Evolutionary conservation across 306 rosid genomes (phyloP), one percentile per base, ranked within the genome.

Genomic region (Dryas drummondii): DNA sequence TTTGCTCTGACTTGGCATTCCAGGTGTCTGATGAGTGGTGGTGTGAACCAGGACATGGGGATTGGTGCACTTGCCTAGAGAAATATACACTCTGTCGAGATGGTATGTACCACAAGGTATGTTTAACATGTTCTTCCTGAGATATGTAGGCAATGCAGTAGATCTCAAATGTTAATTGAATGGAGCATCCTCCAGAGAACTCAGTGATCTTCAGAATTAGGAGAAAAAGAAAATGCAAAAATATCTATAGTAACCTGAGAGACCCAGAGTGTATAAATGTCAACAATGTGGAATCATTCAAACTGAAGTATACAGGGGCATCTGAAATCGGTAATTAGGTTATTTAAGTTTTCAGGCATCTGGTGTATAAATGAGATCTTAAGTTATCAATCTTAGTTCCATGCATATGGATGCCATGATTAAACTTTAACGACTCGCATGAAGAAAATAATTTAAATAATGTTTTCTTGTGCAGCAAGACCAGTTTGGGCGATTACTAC

Each of bases 31-130:
- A 91, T 79, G 87, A 94, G 77, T 94, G 98, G 97, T 94, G 97
- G 97, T 94, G 89, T 75, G 93, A 91, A 89, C 98, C 96, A 44
- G 98, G 98, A 78, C 98, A 94, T 75, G 98, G 98, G 80, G 94
- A 91, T 87, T 91, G 97, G 98, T 76, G 84, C 81, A 91, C 94
- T 71, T 91, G 97, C 84, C 88, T 94, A 60, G 98, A 94, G 86
- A 87, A 82, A 81, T 94, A 91, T 75, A 86, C 82, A 53, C 89
- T 94, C 49, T 88, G 94, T 85, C 91, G 94, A 78, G 98, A 94
- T 76, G 97, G 98, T 58, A 90, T 91, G 85, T 91, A 94, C 87
- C 98, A 94, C 82, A 94, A 94, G 98, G 98, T 94, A 88, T 37
- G 83, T 76, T 59, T 73, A 45, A 76, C 58, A 63, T 65, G 55